Conservation (phyloP, 768 basidiomycete species). For the Lyophyllum semitale region DNA sequence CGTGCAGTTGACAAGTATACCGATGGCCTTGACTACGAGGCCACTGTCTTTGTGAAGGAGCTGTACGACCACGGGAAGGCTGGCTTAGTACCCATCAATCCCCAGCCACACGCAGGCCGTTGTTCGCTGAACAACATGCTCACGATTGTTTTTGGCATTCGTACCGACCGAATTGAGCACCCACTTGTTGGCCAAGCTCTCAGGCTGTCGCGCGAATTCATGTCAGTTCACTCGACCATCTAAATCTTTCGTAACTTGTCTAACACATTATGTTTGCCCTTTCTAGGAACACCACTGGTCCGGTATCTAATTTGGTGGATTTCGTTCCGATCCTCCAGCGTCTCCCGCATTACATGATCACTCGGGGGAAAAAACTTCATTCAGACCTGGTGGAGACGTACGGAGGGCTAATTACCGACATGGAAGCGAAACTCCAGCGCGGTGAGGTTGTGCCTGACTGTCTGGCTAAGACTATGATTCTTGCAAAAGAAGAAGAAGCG, state of each 20-base stretch:
- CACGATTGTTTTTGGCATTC: slow-evolving; percentile 42
- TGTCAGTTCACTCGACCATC: slow-evolving; percentile 25
- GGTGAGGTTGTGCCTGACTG: slow-evolving; percentile 45
- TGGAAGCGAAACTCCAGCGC: slow-evolving; percentile 34
- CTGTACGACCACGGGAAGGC: slow-evolving; percentile 33
- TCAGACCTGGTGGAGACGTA: slow-evolving; percentile 36
- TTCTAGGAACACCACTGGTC: slow-evolving; percentile 42
- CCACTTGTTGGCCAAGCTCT: slow-evolving; percentile 38
- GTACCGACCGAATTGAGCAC: slow-evolving; percentile 39
- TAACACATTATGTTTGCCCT: slow-evolving; percentile 5
- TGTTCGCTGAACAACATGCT: slow-evolving; percentile 47
- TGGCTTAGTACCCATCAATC: slow-evolving; percentile 37
- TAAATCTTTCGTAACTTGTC: neutral
- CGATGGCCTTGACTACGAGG: slow-evolving; percentile 39
- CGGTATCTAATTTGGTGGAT: slow-evolving; percentile 46
- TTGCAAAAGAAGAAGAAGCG: slow-evolving; percentile 31
- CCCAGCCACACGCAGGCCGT: slow-evolving; percentile 38
- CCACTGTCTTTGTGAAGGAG: slow-evolving; percentile 36
- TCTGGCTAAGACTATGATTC: slow-evolving; percentile 39
- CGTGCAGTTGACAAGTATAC: slow-evolving; percentile 37
- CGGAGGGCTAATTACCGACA: slow-evolving; percentile 38
- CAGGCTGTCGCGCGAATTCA: slow-evolving; percentile 43
- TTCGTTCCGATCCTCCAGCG: slow-evolving; percentile 44
- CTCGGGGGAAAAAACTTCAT: slow-evolving; percentile 41
- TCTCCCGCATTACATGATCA: slow-evolving; percentile 37